A percentile compares a stretch with the other conserved stretches of the same genome.
These are phyloP conservation scores for Acanthamoeba lenticulata DNA, from an alignment of 208 protist species.

Conservation along the genomic window DNA sequence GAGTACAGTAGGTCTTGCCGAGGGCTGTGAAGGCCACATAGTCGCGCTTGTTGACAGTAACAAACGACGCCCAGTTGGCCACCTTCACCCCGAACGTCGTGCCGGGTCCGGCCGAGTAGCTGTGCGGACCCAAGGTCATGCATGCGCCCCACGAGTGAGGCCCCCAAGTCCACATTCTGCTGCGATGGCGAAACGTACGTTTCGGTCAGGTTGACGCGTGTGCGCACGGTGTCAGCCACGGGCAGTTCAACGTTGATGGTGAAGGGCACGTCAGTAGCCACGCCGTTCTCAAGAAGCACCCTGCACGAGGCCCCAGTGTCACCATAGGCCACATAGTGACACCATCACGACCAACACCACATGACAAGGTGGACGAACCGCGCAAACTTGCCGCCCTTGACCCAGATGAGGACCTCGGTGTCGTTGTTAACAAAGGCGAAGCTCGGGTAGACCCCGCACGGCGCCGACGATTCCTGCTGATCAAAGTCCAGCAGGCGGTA, in stretches of 20 bases:
- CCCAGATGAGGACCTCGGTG: conserved; percentile 52
- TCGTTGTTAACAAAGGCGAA: conserved; percentile 29
- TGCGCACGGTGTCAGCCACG: neutral
- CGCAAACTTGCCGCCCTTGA: conserved; percentile 27
- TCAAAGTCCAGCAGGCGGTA: neutral
- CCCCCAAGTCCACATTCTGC: neutral
- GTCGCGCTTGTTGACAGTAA: neutral
- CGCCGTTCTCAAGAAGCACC: neutral
- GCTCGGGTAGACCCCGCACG: conserved; percentile 47
- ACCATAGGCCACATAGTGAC: too few species aligned
- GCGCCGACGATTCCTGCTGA: conserved; percentile 20
- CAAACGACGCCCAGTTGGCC: neutral
- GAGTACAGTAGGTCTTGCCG: neutral
- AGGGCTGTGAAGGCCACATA: neutral
- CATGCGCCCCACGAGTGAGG: too few species aligned
- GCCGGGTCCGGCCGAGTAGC: neutral
- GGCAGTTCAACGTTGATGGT: neutral
- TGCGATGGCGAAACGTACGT: neutral
- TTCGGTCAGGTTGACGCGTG: neutral
- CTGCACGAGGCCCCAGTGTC: too few species aligned
- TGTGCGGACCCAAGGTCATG: too few species aligned
- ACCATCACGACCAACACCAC: neutral
- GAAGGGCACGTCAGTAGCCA: conserved; percentile 1
- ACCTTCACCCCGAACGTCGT: conserved; percentile 6
- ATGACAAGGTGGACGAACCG: neutral